A percentile compares a stretch with the other conserved stretches of the same genome.
Evolutionary conservation across 805 yeast genomes (phyloP).

Genomic region (Wickerhamiella alocasiicola): DNA sequence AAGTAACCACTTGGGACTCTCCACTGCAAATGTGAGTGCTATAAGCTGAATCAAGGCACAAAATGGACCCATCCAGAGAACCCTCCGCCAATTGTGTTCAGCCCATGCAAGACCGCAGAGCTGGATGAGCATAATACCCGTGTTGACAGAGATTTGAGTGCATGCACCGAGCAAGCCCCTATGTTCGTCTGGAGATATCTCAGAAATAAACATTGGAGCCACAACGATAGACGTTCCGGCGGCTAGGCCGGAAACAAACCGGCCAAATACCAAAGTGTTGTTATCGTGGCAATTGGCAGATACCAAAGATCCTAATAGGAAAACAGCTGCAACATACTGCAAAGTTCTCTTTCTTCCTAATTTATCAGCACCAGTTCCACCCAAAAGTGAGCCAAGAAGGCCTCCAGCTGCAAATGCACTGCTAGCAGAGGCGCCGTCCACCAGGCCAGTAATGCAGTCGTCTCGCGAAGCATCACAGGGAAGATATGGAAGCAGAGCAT

Average conservation of each 20-base stretch:
- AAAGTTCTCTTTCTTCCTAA: constrained; percentile 49
- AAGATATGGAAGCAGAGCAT: constrained; percentile 69
- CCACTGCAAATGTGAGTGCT: constrained; percentile 35
- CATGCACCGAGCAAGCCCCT: constrained; percentile 78
- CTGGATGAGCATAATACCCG: constrained; percentile 78
- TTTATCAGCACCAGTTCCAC: constrained; percentile 52
- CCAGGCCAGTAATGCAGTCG: constrained; percentile 47
- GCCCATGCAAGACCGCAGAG: constrained; percentile 58
- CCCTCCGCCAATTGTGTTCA: constrained; percentile 57
- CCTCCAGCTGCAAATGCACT: constrained; percentile 81
- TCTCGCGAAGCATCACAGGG: constrained; percentile 35
- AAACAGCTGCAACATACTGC: constrained; percentile 37
- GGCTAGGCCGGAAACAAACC: constrained; percentile 69
- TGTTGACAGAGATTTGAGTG: constrained; percentile 76
- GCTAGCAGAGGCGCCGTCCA: constrained; percentile 59
- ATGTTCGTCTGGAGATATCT: constrained; percentile 54
- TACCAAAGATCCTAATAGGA: constrained; percentile 47
- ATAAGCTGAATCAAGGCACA: constrained; percentile 41
- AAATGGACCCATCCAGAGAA: constrained; percentile 49
- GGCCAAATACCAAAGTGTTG: constrained; percentile 42
- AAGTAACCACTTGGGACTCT: constrained; percentile 74
- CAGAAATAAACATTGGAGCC: constrained; percentile 71
- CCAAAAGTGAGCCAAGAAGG: constrained; percentile 54
- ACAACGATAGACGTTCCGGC: constrained; percentile 83
- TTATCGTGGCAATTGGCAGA: constrained; percentile 41